Percentiles rank a stretch among this genome's conserved stretches.
These are phyloP conservation scores for Hanseniaspora guilliermondii DNA, from an alignment of 805 yeast genomes.

Conservation along the genomic window DNA sequence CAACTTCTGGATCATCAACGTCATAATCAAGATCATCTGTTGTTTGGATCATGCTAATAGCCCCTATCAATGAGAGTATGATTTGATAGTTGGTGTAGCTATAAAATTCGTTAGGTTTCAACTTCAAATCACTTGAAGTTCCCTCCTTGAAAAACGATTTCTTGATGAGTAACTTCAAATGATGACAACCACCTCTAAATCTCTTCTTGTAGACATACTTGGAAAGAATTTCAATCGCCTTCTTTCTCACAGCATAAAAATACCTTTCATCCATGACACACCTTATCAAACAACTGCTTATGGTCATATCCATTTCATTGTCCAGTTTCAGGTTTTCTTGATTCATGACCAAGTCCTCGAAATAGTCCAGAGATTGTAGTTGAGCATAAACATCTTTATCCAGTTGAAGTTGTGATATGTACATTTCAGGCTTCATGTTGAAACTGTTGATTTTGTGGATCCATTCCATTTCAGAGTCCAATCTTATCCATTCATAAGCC, in stretches of 20 bases:
- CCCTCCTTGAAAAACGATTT: conserved; percentile 56
- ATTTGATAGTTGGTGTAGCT: conserved; percentile 58
- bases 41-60: conserved; percentile 50
- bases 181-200: conserved; percentile 46
- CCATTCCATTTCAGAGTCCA: conserved; percentile 98
- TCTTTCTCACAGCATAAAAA: conserved; percentile 76
- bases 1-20: conserved; percentile 25
- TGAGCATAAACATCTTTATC: conserved; percentile 97
- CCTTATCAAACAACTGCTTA: conserved; percentile 65
- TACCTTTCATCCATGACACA: conserved; percentile 76
- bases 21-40: conserved; percentile 47
- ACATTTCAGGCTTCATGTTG: conserved; percentile 91
- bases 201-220: conserved; percentile 38
- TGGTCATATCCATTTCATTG: conserved; percentile 39
- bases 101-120: conserved; percentile 69
- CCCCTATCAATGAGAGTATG: conserved; percentile 53
- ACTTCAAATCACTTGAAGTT: conserved; percentile 38
- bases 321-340: conserved; percentile 8
- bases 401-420: conserved; percentile 79
- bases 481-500: conserved; percentile 94
- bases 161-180: conserved; percentile 58
- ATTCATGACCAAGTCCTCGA: conserved; percentile 35
- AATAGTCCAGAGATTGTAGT: conserved; percentile 63
- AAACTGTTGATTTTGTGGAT: conserved; percentile 58
- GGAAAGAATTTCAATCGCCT: conserved; percentile 73